Evolutionary conservation across 257 asterid genomes (phyloP), one percentile per base, ranked within the genome.

Genomic region (Rhazya stricta): DNA sequence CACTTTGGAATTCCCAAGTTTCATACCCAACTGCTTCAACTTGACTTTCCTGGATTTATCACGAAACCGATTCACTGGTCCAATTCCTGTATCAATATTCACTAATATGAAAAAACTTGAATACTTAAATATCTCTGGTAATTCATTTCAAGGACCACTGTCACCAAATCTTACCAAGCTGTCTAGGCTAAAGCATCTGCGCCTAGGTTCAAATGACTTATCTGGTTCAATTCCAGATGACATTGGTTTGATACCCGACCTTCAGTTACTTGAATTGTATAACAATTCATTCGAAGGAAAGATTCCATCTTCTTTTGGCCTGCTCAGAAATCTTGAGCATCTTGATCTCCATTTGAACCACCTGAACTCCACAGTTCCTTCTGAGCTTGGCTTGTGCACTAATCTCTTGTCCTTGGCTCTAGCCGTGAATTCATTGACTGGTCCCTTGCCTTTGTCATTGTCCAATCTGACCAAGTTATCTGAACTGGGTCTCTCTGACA

Each of bases 31-130:
- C 19, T 91, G 93, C 80, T 69, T 23, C 54, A 89, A 88, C 70
- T 86, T 91, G 61, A 87, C 89, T 25, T 86, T 68, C 70, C 95
- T 94, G 63, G 92, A 91, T 78, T 76, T 94, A 80, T 89, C 93
- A 1, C 27, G 1, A 1, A 94, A 91, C 83, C 30, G 68, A 18
- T 67, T 94, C 30, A 85, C 84, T 7, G 97, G 91, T 61, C 79
- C 76, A 54, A 82, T 91, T 73, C 97, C 97, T 34, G 89, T 85
- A 73, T 75, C 84, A 19, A 21, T 88, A 42, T 93, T 88, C 81
- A 65, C 57, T 61, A 81, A 84, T 82, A 74, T 93, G 27, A 69
- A 34, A 58, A 79, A 83, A 5, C 94, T 92, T 50, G 86, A 92
- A 67, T 76, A 82, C 74, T 83, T 92, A 5, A 82, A 91, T 72